Percentiles rank a stretch among this genome's conserved stretches.
These are phyloP conservation scores for Dinochytrium kinnereticum DNA, from an alignment of 371 early-diverging fungal species.

Conservation along the genomic window DNA sequence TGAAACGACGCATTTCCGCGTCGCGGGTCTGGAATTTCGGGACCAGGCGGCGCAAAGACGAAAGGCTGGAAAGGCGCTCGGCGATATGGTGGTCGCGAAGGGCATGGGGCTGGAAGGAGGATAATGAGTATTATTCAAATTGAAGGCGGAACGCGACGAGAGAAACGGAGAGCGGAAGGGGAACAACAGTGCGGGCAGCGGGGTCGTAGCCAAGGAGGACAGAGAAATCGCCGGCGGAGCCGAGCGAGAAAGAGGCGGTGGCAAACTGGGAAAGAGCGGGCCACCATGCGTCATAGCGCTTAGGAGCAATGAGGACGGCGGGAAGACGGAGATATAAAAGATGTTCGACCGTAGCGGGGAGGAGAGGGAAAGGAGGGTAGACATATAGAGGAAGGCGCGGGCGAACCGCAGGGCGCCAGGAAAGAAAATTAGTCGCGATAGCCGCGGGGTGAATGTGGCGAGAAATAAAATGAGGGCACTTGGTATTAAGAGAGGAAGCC, in stretches of 20 bases:
- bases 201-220: slow-evolving; percentile 1
- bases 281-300: slow-evolving; percentile 1
- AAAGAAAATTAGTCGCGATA: neutral
- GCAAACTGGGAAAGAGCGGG: neutral
- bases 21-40: neutral
- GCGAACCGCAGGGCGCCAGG: neutral
- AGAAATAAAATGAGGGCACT: slow-evolving; percentile 1
- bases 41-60: neutral
- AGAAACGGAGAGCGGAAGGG: neutral
- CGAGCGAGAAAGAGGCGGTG: neutral
- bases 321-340: neutral
- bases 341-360: neutral
- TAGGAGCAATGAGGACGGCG: neutral
- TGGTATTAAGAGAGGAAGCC: slow-evolving; percentile 8
- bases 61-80: neutral
- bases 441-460: neutral
- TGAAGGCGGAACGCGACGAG: neutral
- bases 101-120: neutral
- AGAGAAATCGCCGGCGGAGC: neutral
- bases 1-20: neutral
- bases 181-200: neutral
- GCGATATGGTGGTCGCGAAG: neutral
- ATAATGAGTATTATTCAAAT: neutral
- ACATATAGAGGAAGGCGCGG: neutral
- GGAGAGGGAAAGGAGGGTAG: slow-evolving; percentile 20